These are phyloP conservation scores for Huiozyma naganishii DNA, from an alignment of 805 yeast genomes.

Conservation along the genomic window DNA sequence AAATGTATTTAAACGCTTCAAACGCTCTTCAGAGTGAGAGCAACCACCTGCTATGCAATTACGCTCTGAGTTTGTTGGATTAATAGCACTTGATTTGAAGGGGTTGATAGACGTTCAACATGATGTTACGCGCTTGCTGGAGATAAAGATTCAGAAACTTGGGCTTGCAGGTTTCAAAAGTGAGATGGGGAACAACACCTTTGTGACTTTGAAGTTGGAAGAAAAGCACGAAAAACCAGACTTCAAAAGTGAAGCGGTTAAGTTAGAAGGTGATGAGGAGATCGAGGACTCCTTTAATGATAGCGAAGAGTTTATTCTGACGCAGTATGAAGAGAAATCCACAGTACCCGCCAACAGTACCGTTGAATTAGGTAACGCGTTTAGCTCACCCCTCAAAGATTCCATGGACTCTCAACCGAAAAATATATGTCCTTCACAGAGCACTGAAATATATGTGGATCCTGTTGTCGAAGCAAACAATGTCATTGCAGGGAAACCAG, in stretches of 20 bases:
- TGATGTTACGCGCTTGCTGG: background rate
- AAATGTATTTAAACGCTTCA: no score
- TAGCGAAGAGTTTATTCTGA: constrained; percentile 10
- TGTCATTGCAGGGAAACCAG: background rate
- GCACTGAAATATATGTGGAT: no score
- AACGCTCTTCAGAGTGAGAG: no score
- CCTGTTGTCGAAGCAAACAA: no score
- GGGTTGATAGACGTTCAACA: constrained; percentile 5
- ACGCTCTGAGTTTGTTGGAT: background rate
- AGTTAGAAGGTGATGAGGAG: no score
- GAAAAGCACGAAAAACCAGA: no score
- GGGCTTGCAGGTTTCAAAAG: no score
- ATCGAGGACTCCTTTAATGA: no score
- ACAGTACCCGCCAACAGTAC: background rate
- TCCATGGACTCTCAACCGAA: background rate
- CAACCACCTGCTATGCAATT: background rate
- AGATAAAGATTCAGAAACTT: background rate
- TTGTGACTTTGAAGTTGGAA: no score
- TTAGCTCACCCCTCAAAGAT: constrained; percentile 2
- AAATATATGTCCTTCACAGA: no score
- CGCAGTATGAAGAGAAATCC: constrained; percentile 11
- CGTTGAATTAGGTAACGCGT: background rate
- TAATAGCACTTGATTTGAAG: constrained; percentile 8
- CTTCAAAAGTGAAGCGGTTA: no score
- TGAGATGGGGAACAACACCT: no score